phyloP scores from a whole-genome alignment of 1,139 yeast species.

The Hanseniaspora gamundiae region DNA sequence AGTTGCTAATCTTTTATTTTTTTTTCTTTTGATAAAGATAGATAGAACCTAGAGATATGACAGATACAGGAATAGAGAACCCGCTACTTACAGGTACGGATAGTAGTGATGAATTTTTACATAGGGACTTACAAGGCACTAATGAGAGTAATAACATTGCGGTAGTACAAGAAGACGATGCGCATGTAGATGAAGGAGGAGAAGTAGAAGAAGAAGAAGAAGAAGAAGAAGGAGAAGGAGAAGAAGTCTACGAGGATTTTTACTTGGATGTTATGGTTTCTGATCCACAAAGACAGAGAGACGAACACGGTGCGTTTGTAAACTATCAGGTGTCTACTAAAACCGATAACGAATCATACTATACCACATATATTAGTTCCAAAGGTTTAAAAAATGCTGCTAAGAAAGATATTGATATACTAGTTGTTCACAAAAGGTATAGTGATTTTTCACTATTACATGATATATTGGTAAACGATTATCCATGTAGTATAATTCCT shows the following conservation, averaged over 20 bases:
- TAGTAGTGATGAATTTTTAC: no score
- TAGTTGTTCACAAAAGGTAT: constrained; percentile 62
- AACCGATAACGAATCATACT: constrained; percentile 35
- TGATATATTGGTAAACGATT: constrained; percentile 62
- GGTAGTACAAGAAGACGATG: neutral
- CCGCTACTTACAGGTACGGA: no score
- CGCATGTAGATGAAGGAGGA: neutral
- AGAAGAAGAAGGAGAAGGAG: neutral
- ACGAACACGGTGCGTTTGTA: constrained; percentile 70
- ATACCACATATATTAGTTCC: constrained; percentile 29
- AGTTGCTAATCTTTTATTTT: no score
- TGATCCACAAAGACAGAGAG: constrained; percentile 70
- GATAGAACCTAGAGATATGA: no score
- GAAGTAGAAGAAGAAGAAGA: neutral
- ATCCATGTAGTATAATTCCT: constrained; percentile 77
- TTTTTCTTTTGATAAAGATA: no score
- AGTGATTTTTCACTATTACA: constrained; percentile 74
- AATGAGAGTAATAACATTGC: neutral
- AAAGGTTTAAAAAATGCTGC: no score
- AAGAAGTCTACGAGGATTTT: neutral
- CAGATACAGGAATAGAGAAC: no score
- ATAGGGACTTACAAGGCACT: no score
- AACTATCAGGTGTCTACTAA: constrained; percentile 66
- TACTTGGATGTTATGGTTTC: constrained; percentile 33
- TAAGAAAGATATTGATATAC: constrained; percentile 28